Base-by-base conservation (phyloP, 176 grass and related monocot genomes). In the Triticum urartu region DNA sequence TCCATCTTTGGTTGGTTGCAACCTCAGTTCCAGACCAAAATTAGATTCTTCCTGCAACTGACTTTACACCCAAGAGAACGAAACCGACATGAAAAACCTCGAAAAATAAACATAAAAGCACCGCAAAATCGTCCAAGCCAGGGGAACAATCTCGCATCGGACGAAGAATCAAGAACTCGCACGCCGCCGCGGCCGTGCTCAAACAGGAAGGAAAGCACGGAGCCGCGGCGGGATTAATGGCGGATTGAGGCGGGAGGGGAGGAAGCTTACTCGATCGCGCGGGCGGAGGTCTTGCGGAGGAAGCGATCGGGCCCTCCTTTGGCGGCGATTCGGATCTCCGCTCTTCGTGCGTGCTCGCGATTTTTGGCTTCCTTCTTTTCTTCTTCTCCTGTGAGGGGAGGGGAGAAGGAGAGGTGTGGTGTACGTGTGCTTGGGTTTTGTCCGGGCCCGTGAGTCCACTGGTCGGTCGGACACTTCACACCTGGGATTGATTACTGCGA, bases 261-360 rank as follows among this genome's bases (percentile, higher is more conserved):
- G 15, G 69, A 36, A 11, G 72, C 89, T 85, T 50, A 88, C 81
- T 58, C 32, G 63, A 85, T 64, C 25, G 70, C 24, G 81, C 21
- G 52, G 81, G 81, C 45, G 22, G 64, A 33, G 24, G 43, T 14
- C 77, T 35, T 81, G 86, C 22, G 68, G 60, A 21, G 21, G 75
- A 79, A 48, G 85, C 25, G 89, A 84, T 21, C 28, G 89, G 18
- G 77, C 3, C n/a, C 38, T 76, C 58, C 38, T 88, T 78, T 81
- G 3, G 50, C 89, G 52, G 17, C 64, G 89, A 91, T 85, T 88
- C 75, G 63, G 86, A 88, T 88, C 90, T 85, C 90, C 90, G 63
- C 54, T 48, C 78, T 81, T 85, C 5, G 81, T 54, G 89, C 69
- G 81, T 56, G 89, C 69, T 81, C 28, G 71, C 68, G 81, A 77